phyloP scores from a whole-genome alignment of 75 land plant species.

The Pinus taeda region DNA sequence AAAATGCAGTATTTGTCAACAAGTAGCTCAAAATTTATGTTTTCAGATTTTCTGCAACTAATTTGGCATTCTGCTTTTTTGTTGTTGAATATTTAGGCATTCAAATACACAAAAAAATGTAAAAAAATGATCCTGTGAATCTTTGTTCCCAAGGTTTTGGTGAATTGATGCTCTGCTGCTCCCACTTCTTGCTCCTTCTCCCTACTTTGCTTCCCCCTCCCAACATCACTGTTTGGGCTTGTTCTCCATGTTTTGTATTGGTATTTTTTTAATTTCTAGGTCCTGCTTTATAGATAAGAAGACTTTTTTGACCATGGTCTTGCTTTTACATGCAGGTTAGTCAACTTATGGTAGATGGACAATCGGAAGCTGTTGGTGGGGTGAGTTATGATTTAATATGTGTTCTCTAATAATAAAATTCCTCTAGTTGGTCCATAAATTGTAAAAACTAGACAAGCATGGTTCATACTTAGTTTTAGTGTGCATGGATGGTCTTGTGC shows the following conservation, averaged over 20 bases:
- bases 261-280: not conserved
- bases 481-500: slow-evolving; percentile 5
- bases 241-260: not conserved
- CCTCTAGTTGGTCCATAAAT: not conserved
- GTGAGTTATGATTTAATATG: slow-evolving; percentile 31
- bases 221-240: not conserved
- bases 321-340: slow-evolving; percentile 40
- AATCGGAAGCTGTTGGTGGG: slow-evolving; percentile 54
- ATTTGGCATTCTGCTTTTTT: no score
- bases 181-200: no score
- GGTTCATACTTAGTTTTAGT: not conserved
- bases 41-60: no score
- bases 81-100: no score
- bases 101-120: no score
- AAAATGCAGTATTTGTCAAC: no score
- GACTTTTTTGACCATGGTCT: not conserved
- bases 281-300: not conserved
- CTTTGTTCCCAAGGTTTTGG: no score
- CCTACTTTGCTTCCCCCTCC: no score
- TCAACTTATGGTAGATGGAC: slow-evolving; percentile 38
- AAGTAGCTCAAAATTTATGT: no score
- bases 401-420: not conserved
- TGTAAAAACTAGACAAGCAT: not conserved
- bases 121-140: no score
- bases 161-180: no score